phyloP scores from a whole-genome alignment of 495 filamentous ascomycete genomes.

The Penicillium coffeae region DNA sequence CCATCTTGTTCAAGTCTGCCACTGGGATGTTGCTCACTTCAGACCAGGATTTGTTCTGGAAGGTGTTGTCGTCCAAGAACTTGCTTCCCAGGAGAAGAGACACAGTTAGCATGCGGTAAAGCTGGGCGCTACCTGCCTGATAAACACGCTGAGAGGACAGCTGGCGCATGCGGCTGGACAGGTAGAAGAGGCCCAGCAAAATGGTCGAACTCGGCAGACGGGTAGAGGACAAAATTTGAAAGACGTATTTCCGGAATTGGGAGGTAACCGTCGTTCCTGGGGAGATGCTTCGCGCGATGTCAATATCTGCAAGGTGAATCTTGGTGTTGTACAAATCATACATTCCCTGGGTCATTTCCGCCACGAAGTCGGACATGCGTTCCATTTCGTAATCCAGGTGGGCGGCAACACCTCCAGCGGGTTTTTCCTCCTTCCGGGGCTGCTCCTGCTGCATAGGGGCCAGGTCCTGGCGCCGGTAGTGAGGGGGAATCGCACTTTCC shows the following conservation, averaged over 20 bases:
- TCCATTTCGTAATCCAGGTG: slow-evolving; percentile 99
- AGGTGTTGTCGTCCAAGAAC: slow-evolving; percentile 98
- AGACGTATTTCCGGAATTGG: slow-evolving; percentile 91
- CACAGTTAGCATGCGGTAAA: slow-evolving; percentile 89
- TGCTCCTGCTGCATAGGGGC: slow-evolving; percentile 34
- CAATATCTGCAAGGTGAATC: slow-evolving; percentile 66
- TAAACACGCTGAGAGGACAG: slow-evolving; percentile 56
- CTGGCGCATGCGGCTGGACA: slow-evolving; percentile 76
- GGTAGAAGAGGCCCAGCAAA: slow-evolving; percentile 84
- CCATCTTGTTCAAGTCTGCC: slow-evolving; percentile 79
- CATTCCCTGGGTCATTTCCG: slow-evolving; percentile 84
- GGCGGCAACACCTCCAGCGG: slow-evolving; percentile 84
- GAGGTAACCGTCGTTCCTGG: slow-evolving; percentile 63
- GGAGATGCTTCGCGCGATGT: slow-evolving; percentile 71
- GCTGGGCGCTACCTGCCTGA: slow-evolving; percentile 62
- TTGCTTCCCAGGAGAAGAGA: slow-evolving; percentile 91
- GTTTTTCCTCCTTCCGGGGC: slow-evolving; percentile 50
- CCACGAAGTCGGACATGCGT: slow-evolving; percentile 95
- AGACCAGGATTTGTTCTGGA: slow-evolving; percentile 98
- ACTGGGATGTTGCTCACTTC: slow-evolving; percentile 95
- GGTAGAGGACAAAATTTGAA: slow-evolving; percentile 89
- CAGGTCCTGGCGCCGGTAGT: slow-evolving; percentile 43
- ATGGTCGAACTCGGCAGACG: slow-evolving; percentile 94
- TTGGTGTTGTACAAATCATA: slow-evolving; percentile 60
- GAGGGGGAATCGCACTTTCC: slow-evolving; percentile 39